Evolutionary conservation across 1,284 basidiomycete species (phyloP).

Genomic region (Fomitopsis betulina): DNA sequence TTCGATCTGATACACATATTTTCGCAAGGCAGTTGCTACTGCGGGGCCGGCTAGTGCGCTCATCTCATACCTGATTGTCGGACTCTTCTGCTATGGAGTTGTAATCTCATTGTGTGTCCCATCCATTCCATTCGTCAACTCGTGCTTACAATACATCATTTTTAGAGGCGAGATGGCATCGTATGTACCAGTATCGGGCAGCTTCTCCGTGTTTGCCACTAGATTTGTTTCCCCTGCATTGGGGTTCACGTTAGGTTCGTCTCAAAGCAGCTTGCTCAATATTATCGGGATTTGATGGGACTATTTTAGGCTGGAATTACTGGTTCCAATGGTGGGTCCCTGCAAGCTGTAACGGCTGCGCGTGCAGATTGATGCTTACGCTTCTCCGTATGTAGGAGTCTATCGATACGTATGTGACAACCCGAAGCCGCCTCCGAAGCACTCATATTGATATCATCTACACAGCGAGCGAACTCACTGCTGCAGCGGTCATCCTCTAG

Average conservation of each 20-base stretch:
- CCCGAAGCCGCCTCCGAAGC: background rate
- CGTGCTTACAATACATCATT: constrained; percentile 21
- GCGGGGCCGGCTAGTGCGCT: constrained; percentile 48
- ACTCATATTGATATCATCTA: background rate
- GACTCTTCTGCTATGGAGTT: constrained; percentile 49
- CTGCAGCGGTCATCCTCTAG: constrained; percentile 38
- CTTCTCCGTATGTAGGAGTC: constrained; percentile 30
- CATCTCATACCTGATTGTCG: constrained; percentile 45
- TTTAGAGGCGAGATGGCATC: constrained; percentile 17
- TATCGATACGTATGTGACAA: constrained; percentile 34
- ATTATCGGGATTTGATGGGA: too few species aligned
- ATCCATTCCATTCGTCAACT: constrained; percentile 36
- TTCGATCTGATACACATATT: background rate
- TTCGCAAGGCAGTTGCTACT: constrained; percentile 31
- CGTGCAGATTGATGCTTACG: constrained; percentile 1
- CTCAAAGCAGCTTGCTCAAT: too few species aligned
- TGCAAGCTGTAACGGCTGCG: background rate
- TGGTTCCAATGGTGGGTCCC: constrained; percentile 46
- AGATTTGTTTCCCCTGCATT: constrained; percentile 26
- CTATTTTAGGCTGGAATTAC: constrained; percentile 43
- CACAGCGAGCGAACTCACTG: constrained; percentile 40
- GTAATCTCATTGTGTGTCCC: constrained; percentile 42
- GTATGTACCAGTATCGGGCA: constrained; percentile 46
- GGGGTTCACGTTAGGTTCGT: constrained; percentile 25
- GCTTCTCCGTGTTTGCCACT: constrained; percentile 44